phyloP scores from a whole-genome alignment of 129 eudicot species.

The Saposhnikovia divaricata region DNA sequence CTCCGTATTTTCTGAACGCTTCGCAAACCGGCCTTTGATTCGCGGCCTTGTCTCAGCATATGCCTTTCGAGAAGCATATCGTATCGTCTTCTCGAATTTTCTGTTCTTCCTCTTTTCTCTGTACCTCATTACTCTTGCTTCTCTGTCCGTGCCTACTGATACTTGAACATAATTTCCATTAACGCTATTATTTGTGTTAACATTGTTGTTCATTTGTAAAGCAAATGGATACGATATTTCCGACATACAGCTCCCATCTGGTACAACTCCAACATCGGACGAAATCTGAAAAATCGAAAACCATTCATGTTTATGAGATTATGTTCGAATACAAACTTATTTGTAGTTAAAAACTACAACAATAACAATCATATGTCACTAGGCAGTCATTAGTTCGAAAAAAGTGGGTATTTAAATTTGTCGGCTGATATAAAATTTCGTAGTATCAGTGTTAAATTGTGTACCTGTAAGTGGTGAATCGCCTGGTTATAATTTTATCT shows the following conservation, averaged over 20 bases:
- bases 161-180: slow-evolving; percentile 14
- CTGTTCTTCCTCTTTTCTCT: slow-evolving; percentile 87
- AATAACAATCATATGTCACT: no score
- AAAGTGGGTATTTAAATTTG: no score
- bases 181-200: not conserved
- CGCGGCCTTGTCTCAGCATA: slow-evolving; percentile 81
- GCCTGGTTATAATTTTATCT: no score
- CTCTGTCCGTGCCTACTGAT: slow-evolving; percentile 36
- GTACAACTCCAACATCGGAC: slow-evolving; percentile 71
- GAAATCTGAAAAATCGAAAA: slow-evolving; percentile 62
- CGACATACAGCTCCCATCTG: slow-evolving; percentile 58
- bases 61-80: slow-evolving; percentile 87
- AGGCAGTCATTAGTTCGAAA: no score
- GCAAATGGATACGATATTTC: slow-evolving; percentile 54
- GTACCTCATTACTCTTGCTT: slow-evolving; percentile 82
- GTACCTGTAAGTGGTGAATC: no score
- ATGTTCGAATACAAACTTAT: not conserved
- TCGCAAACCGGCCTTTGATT: slow-evolving; percentile 80
- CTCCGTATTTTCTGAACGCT: slow-evolving; percentile 26
- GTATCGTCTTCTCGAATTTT: slow-evolving; percentile 67
- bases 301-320: slow-evolving; percentile 4
- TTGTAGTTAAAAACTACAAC: not conserved
- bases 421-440: no score
- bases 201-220: slow-evolving; percentile 14
- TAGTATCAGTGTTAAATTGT: no score